Evolutionary conservation across 371 early-diverging fungal genomes (phyloP), one percentile per base, ranked within the genome.

Genomic region (Actinomortierella wolfii): DNA sequence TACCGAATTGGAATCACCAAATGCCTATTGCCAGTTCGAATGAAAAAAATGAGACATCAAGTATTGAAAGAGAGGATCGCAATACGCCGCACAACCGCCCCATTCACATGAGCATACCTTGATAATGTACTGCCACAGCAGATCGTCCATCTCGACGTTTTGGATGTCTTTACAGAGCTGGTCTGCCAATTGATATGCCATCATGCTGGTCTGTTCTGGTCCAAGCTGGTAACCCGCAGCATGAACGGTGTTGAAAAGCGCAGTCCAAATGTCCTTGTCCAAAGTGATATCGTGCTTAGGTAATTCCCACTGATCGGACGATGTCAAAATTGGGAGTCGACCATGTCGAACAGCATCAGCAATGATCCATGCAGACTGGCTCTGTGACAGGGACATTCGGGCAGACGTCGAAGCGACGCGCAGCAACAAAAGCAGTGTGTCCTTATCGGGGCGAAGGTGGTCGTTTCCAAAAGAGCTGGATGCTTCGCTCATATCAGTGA

Each of bases 281-380:
- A 73, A 44, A 5, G 45, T 45, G 24, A 63, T 23, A 40, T 66
- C 58, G 41, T 62, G 50, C 23, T 73, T 63, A 0, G 73, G 73
- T 34, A 73, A 23, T 42, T 73, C 73, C 73, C 73, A 73, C 23
- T 66, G 67, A 48, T 73, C 73, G 18, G 54, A 41, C 8, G 73
- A 73, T 57, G 66, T 45, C 24, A 73, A 56, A 5, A 51, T 63
- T 11, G 73, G 73, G 24, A 73, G 44, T 41, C 73, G 62, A 13
- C 73, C 63, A 52, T 73, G 73, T 47, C 73, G 67, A 26, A 73
- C 53, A 13, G 67, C 60, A 46, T 73, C 73, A 18, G 66, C 73
- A 24, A 73, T 40, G 15, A 63, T 17, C 49, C 59, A 47, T 1
- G 54, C 59, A 5, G 62, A 61, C 28, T 67, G 62, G 5, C 48